Evolutionary conservation across 495 filamentous ascomycete species (phyloP), one percentile per base, ranked within the genome.

Genomic region (Xylaria venustula): DNA sequence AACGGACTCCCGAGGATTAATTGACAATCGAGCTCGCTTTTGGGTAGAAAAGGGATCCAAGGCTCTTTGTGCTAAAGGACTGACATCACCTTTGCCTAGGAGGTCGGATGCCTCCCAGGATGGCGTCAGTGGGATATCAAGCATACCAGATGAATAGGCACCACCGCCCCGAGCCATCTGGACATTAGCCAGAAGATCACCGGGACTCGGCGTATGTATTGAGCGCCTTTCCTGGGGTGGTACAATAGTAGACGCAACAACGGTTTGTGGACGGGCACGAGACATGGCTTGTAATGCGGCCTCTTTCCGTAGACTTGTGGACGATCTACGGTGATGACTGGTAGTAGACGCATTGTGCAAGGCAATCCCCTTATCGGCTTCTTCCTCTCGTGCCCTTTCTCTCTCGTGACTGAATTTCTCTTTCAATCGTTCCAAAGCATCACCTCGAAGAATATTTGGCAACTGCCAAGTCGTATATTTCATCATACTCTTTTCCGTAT

Each of bases 301-400:
- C 58, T 96, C 93, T 67, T 91, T 97, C 48, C 92, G 79, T 2
- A 97, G 76, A 44, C 83, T 86, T 20, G 84, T 88, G 19, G 85
- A 90, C 3, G 93, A 91, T 44, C 90, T 83, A 62, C 84, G 83
- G 63, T 88, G 85, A 42, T 85, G 83, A 44, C 81, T 79, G 0
- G 66, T 62, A 25, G 82, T 80, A 15, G 81, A 84, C 2, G 81
- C 64, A 64, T 98, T 98, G 70, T 98, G 95, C 32, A 98, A 77
- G 7, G 95, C 95, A 66, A 98, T 98, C 15, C 95, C 94, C 74
- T 98, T 98, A 61, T 86, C 88, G 19, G 87, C 81, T 58, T 98
- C 93, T 68, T 96, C 92, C 0, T 85, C 82, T 3, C 89, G 89
- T 23, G 94, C 81, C 25, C 93, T 88, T 67, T 98, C 92, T 70